Evolutionary conservation across 306 rosid genomes (phyloP), one percentile per base, ranked within the genome.

Genomic region (Abrus precatorius): DNA sequence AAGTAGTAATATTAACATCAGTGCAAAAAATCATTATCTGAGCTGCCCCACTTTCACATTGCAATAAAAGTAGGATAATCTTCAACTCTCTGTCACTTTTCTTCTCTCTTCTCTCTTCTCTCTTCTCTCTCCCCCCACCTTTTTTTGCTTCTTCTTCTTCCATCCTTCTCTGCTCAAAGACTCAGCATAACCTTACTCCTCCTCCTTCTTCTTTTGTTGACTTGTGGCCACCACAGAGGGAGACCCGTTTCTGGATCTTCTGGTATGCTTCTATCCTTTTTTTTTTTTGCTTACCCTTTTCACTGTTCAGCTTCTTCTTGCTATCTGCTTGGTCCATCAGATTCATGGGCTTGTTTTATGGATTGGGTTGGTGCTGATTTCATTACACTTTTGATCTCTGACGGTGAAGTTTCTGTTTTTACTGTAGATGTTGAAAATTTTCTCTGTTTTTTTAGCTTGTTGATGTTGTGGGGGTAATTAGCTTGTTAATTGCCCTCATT

Each of bases 61-160:
- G 78, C 78, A 80, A 80, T 84, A 80, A 80, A 84, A 69, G 34
- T 27, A 40, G 57, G 78, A 68, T 79, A 76, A 44, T 75, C 59
- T 66, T 84, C 52, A 70, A 36, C 47, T 60, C 68, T 36, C n/a
- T 53, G 5, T 29, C 60, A 50, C 36, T 71, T 69, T 38, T 50
- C 60, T 7, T 68, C 47, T 55, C 45, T 53, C 14, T 28, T 14
- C 7, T 30, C 38, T 11, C 56, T 1, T 14, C 36, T 14, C 3
- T 5, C n/a, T 56, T 32, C 36, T 47, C 63, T 53, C 67, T 72
- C 67, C 11, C 27, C 49, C 4, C 1, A n/a, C 38, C 44, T 40
- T n/a, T 7, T 43, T 20, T 20, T 20, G 20, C 20, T 20, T 20
- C 20, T 20, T 20, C 20, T 20, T 20, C 74, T 66, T 57, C 32